Conservation (phyloP, 257 asterid genomes). For the Solanum bulbocastanum region DNA sequence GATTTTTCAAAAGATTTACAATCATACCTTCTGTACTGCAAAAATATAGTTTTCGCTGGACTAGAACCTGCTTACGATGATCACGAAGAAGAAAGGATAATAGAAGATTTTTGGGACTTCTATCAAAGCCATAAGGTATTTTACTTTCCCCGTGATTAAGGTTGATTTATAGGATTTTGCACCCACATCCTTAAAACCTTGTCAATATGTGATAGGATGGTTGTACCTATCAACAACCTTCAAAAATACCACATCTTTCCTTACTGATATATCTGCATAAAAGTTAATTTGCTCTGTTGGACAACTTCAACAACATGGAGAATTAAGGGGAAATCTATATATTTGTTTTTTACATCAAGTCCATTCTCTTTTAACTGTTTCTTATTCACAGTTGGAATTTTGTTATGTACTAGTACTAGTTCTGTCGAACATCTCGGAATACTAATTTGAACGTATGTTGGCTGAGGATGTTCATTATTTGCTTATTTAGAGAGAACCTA, state of each 20-base stretch:
- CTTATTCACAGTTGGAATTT: neutral
- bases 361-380: neutral
- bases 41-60: constrained; percentile 66
- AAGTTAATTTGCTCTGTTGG: neutral
- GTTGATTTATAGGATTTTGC: neutral
- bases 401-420: neutral
- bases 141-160: neutral
- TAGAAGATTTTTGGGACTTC: constrained; percentile 45
- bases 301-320: neutral
- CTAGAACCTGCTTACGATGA: constrained; percentile 34
- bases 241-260: neutral
- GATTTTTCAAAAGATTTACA: constrained; percentile 42
- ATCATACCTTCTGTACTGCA: constrained; percentile 58
- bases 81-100: constrained; percentile 36
- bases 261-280: neutral
- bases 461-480: neutral
- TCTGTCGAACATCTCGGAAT: neutral
- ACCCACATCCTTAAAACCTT: neutral
- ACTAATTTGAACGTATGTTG: neutral
- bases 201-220: neutral
- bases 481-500: neutral
- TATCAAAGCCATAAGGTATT: constrained; percentile 51
- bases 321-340: neutral
- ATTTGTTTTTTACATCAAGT: neutral
- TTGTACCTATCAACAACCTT: neutral